phyloP scores from a whole-genome alignment of 768 basidiomycete genomes.

The Mycena amicta region DNA sequence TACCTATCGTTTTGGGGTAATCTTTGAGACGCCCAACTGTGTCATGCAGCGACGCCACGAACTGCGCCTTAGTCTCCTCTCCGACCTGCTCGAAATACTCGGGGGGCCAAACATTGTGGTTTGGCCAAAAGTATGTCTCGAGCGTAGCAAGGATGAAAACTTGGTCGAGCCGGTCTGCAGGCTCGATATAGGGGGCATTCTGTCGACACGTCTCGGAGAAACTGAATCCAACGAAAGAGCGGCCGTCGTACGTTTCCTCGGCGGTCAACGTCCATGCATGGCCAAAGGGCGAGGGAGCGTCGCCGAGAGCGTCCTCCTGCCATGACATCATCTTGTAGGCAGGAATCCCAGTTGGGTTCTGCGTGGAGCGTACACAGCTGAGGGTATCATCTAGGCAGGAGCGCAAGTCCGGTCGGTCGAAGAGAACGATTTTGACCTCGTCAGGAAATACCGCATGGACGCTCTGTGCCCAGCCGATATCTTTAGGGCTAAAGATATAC shows the following conservation, averaged over 20 bases:
- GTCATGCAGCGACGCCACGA: constrained; percentile 1
- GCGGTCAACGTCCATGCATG: constrained; percentile 2
- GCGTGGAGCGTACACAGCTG: not conserved
- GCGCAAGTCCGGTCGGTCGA: not conserved
- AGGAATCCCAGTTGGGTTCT: constrained; percentile 2
- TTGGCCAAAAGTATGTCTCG: not conserved
- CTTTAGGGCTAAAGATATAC: constrained; percentile 1
- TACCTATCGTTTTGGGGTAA: not conserved
- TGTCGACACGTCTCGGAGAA: not conserved
- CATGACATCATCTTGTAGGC: constrained; percentile 7
- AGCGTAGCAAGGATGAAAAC: not conserved
- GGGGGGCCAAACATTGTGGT: not conserved
- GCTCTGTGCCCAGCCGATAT: not conserved
- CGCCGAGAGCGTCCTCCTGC: not conserved
- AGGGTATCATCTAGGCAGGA: not conserved
- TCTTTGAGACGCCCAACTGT: not conserved
- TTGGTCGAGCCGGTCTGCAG: not conserved
- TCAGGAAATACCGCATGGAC: not conserved
- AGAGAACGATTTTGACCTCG: constrained; percentile 2
- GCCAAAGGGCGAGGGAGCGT: not conserved
- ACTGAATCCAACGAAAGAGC: constrained; percentile 4
- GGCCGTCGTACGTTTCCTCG: not conserved
- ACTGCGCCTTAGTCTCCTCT: not conserved
- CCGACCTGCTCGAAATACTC: constrained; percentile 6
- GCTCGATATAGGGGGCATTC: not conserved